A percentile compares a stretch with the other conserved stretches of the same genome.
phyloP scores from a whole-genome alignment of 2,329 filamentous ascomycete species.

The Alternaria consortialis region DNA sequence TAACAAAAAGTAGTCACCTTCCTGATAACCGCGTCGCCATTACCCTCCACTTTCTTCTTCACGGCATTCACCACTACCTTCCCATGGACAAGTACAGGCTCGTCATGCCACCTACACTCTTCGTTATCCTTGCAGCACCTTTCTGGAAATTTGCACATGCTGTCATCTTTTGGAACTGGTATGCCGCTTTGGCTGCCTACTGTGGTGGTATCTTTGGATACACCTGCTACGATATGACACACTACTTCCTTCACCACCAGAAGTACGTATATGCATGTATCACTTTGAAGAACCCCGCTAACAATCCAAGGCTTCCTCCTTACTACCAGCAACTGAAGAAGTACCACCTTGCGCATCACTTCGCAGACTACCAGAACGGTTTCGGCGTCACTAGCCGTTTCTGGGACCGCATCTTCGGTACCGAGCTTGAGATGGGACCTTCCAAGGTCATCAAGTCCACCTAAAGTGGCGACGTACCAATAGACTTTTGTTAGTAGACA shows the following conservation, averaged over 20 bases:
- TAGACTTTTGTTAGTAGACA: slow-evolving; percentile 5
- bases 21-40: slow-evolving; percentile 90
- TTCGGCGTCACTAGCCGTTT: slow-evolving; percentile 97
- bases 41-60: slow-evolving; percentile 89
- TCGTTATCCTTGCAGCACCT: slow-evolving; percentile 80
- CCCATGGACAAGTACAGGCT: slow-evolving; percentile 99
- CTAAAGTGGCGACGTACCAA: slow-evolving; percentile 7
- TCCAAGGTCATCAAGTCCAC: slow-evolving; percentile 60
- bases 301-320: slow-evolving; percentile 69
- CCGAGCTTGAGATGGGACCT: slow-evolving; percentile 71
- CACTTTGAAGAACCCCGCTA: slow-evolving; percentile 5
- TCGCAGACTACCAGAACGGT: slow-evolving; percentile 96
- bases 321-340: slow-evolving; percentile 96
- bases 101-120: slow-evolving; percentile 94
- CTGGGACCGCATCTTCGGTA: slow-evolving; percentile 94
- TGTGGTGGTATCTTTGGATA: slow-evolving; percentile 96
- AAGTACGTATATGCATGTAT: slow-evolving; percentile 63
- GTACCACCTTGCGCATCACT: slow-evolving; percentile 96
- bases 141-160: slow-evolving; percentile 92
- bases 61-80: slow-evolving; percentile 97
- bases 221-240: slow-evolving; percentile 94
- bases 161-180: slow-evolving; percentile 86
- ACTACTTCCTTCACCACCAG: slow-evolving; percentile 98
- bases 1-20: slow-evolving; percentile 68
- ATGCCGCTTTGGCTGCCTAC: slow-evolving; percentile 78